phyloP scores from a whole-genome alignment of 179 eudicot species.

The Gypsophila paniculata region DNA sequence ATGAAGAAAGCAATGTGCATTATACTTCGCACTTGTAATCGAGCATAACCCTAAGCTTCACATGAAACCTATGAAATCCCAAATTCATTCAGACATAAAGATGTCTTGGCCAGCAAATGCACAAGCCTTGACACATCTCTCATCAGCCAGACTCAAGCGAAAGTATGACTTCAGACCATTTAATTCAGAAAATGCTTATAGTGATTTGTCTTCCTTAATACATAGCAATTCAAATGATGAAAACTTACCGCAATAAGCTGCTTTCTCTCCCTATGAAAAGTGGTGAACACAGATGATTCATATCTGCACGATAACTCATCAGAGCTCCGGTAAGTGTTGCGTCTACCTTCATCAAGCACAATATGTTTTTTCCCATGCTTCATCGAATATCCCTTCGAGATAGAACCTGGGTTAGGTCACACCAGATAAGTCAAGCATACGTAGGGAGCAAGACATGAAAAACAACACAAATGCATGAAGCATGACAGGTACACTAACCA shows the following conservation, averaged over 20 bases:
- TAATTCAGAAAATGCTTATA: neutral
- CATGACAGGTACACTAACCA: constrained; percentile 38
- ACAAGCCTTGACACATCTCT: neutral
- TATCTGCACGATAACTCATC: constrained; percentile 33
- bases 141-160: neutral
- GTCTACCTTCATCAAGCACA: constrained; percentile 64
- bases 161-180: constrained; percentile 3
- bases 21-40: too few species aligned
- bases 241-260: constrained; percentile 61
- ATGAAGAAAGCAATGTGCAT: too few species aligned
- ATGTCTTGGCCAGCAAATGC: neutral
- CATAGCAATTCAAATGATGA: constrained; percentile 3
- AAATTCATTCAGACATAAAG: neutral
- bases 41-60: neutral
- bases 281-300: constrained; percentile 42
- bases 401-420: constrained; percentile 31
- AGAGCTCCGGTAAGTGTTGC: constrained; percentile 55
- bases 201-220: too few species aligned
- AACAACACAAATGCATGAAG: neutral
- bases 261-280: constrained; percentile 49
- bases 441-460: constrained; percentile 6
- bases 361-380: constrained; percentile 68
- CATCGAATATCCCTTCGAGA: constrained; percentile 33
- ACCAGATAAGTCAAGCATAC: constrained; percentile 5
- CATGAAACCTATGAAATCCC: neutral